Base-by-base conservation (phyloP, 208 protist genomes). In the Sergeia podlipaevii region DNA sequence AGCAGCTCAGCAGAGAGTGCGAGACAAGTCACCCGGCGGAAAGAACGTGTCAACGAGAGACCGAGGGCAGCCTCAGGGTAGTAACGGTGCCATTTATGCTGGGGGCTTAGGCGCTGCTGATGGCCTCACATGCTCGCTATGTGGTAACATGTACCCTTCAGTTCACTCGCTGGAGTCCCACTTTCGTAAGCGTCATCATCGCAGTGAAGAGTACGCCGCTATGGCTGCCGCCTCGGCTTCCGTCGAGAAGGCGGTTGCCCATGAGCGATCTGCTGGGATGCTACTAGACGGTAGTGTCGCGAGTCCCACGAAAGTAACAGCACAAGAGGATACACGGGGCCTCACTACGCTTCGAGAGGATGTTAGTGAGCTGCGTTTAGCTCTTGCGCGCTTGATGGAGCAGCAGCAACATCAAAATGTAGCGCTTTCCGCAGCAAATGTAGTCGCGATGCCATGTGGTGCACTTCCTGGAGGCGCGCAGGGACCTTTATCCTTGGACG, bases 91-190 rank as follows among this genome's bases (percentile, higher is more conserved):
- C 23, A 10, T 8, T 59, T 11, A 3, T n/a, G 7, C 26, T 15
- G 7, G 26, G 13, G 46, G 4, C 4, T 15, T 3, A 20, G 26
- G 27, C 17, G 17, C 23, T 23, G 51, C 36, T 21, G 44, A 39
- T 26, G 58, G 48, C 10, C 60, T 77, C 24, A 36, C 50, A 1
- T 91, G 84, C 49, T 63, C 62, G 8, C 60, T 85, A 11, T 91
- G 84, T 52, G 74, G 70, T 0, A 91, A 91, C 47, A 37, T 30
- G 3, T 91, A 91, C 60, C 84, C 79, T 3, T 82, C 59, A 13
- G 42, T 47, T 0, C 64, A 69, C 18, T 78, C 84, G 4, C 53
- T 91, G 7, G 50, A 85, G 17, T 91, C 84, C 13, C 84, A 91
- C 64, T 64, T 78, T 24, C 44, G 62, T 4, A 91, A 91, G 54